These are phyloP conservation scores for Plasmopara muralis DNA, from an alignment of 352 stramenopile species.

Conservation along the genomic window DNA sequence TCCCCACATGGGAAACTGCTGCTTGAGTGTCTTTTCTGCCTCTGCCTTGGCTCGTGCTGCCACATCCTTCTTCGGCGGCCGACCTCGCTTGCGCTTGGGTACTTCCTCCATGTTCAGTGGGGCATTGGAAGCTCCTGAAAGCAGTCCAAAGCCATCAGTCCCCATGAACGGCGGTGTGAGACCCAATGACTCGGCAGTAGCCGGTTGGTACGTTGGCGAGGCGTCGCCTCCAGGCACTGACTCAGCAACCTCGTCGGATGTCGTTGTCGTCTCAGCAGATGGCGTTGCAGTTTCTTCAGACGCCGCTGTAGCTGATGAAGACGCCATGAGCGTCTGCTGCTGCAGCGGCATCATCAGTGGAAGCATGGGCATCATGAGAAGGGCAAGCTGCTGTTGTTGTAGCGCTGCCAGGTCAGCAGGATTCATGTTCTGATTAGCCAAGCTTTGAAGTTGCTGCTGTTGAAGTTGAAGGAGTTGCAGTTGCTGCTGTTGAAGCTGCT, in stretches of 20 bases:
- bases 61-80: constrained; percentile 62
- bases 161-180: constrained; percentile 20
- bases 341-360: constrained; percentile 62
- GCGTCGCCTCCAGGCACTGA: constrained; percentile 5
- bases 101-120: constrained; percentile 38
- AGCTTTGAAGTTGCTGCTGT: constrained; percentile 59
- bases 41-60: constrained; percentile 40
- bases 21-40: constrained; percentile 50
- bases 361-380: constrained; percentile 79
- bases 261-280: constrained; percentile 3
- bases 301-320: constrained; percentile 2
- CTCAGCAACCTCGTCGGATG: constrained; percentile 5
- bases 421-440: constrained; percentile 50
- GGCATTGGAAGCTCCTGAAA: constrained; percentile 14
- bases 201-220: constrained; percentile 19
- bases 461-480: constrained; percentile 41
- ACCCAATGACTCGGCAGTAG: constrained; percentile 20
- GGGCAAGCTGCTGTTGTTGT: constrained; percentile 62
- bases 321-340: constrained; percentile 20
- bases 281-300: constrained; percentile 2
- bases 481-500: constrained; percentile 38
- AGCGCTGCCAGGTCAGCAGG: constrained; percentile 47
- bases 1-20: constrained; percentile 60
- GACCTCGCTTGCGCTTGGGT: constrained; percentile 62
- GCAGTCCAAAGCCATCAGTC: constrained; percentile 28